Evolutionary conservation across 805 yeast species (phyloP).

Genomic region (Wickerhamomyces chaumierensis): DNA sequence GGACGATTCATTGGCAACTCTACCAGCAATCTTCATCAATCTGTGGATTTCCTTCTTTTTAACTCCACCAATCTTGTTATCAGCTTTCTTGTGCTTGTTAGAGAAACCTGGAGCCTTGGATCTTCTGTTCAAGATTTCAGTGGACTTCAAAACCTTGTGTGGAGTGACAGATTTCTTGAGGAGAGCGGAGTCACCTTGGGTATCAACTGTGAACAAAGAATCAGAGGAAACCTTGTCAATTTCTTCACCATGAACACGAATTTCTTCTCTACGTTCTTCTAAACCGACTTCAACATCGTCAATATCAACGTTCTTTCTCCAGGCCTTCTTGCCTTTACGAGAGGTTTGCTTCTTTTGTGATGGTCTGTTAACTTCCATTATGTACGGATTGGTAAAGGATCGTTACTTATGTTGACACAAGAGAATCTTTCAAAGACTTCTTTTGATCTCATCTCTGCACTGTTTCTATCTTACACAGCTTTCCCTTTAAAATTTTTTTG

Average conservation of each 20-base stretch:
- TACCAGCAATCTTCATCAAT: constrained; percentile 71
- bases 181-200: constrained; percentile 42
- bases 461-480: background rate
- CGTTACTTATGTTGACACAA: too few species aligned
- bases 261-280: constrained; percentile 56
- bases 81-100: constrained; percentile 27
- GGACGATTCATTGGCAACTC: constrained; percentile 42
- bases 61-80: constrained; percentile 40
- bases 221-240: constrained; percentile 26
- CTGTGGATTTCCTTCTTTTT: constrained; percentile 12
- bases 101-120: constrained; percentile 67
- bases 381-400: background rate
- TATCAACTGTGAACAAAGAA: constrained; percentile 56
- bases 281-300: constrained; percentile 65
- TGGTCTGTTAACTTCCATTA: constrained; percentile 37
- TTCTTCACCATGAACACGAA: constrained; percentile 38
- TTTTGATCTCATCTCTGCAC: background rate
- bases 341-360: constrained; percentile 59
- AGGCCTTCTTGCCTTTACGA: constrained; percentile 84
- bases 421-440: too few species aligned
- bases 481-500: background rate
- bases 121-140: constrained; percentile 48
- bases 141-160: constrained; percentile 24
- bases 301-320: constrained; percentile 88
- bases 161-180: constrained; percentile 24